These are phyloP conservation scores for Sugiyamaella qingdaonensis DNA, from an alignment of 805 yeast species.

Conservation along the genomic window DNA sequence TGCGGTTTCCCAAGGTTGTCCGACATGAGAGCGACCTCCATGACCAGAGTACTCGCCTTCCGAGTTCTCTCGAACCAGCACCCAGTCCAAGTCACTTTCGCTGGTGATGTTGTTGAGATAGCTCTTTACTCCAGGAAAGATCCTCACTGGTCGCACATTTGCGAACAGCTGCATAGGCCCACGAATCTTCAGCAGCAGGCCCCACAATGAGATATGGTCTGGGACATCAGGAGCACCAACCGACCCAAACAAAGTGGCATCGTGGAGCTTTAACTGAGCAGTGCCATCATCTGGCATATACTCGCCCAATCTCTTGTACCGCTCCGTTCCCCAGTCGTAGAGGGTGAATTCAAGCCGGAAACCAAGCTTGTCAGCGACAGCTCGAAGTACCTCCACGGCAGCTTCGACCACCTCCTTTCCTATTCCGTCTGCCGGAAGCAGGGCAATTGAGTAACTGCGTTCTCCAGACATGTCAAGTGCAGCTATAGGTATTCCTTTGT, in stretches of 20 bases:
- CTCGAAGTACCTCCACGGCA: constrained; percentile 15
- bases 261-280: constrained; percentile 12
- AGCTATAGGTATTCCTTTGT: too few relatives aligned
- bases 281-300: constrained; percentile 19
- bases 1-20: constrained; percentile 21
- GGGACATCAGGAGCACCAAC: constrained; percentile 22
- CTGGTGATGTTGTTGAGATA: background rate
- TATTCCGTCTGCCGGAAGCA: constrained; percentile 22
- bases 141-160: constrained; percentile 19
- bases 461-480: too few relatives aligned
- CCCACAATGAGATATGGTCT: constrained; percentile 21
- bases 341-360: constrained; percentile 12
- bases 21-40: constrained; percentile 21
- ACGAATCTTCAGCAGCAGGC: constrained; percentile 9
- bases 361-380: background rate
- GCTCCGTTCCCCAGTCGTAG: constrained; percentile 19
- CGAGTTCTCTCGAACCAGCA: constrained; percentile 13
- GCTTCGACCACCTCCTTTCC: constrained; percentile 19
- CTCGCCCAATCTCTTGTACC: constrained; percentile 15
- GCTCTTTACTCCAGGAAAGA: constrained; percentile 12
- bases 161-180: constrained; percentile 18
- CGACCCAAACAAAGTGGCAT: constrained; percentile 20
- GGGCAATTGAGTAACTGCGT: constrained; percentile 11
- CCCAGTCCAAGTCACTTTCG: constrained; percentile 7
- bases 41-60: constrained; percentile 24